Evolutionary conservation across 140 eudicot genomes (phyloP), one percentile per base, ranked within the genome.

Genomic region (Erigeron philadelphicus): DNA sequence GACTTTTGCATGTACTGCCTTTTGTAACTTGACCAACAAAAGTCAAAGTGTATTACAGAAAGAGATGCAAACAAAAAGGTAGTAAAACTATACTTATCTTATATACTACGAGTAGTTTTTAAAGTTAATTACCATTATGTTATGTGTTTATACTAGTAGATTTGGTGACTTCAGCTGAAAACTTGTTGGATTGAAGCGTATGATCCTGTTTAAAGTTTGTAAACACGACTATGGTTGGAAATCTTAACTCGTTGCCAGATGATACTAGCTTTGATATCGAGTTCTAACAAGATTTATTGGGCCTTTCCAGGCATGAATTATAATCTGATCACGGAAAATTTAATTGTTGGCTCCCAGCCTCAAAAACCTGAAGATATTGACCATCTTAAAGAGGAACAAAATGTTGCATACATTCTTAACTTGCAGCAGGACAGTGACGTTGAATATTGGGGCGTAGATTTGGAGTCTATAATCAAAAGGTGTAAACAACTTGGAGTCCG

Each of bases 281-380:
- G 52, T 0, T 70, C 25, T 83, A 68, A 80, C 62, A 41, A 38
- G 52, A 64, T 49, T 47, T 71, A 40, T 60, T 25, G 23, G 59
- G 44, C 9, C 11, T 70, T 60, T 80, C 79, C 84, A 92, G 96
- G 96, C 23, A 92, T 92, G 98, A 92, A 88, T 74, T 92, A 92
- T 73, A 83, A 89, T 56, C 66, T 88, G 78, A 88, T 92, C 77
- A 83, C 83, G 0, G 98, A 86, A 72, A 68, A 81, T 46, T 79
- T 88, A 67, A 92, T 92, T 13, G 96, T 92, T 54, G 98, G 98
- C 13, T 92, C 98, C 31, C 98, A 92, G 62, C 98, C 98, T 68
- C 98, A 92, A 66, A 92, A 86, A 68, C 82, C 83, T 5, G 96
- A 92, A 76, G 98, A 92, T 76, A 80, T 92, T 3, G 81, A 88